Evolutionary conservation across 495 filamentous ascomycete species (phyloP).

Genomic region (Choiromyces venosus): DNA sequence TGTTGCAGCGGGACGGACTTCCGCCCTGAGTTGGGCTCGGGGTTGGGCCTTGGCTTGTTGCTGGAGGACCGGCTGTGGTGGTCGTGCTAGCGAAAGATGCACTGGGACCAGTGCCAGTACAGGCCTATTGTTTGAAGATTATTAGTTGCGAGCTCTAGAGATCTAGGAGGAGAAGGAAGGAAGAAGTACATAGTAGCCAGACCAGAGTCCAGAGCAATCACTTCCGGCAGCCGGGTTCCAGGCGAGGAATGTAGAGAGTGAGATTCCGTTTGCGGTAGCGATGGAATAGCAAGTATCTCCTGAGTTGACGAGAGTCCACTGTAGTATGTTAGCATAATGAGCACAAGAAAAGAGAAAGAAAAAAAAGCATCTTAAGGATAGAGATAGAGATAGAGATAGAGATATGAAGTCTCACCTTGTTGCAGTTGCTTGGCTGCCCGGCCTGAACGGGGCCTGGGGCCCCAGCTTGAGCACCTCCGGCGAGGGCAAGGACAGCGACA

Average conservation of each 20-base stretch:
- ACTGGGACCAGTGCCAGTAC: neutral
- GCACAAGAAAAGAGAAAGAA: neutral
- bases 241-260: slow-evolving; percentile 37
- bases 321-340: neutral
- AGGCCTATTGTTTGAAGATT: neutral
- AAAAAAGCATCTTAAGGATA: no score
- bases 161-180: neutral
- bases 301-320: neutral
- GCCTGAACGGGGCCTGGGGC: neutral
- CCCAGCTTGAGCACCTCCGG: neutral
- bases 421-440: neutral
- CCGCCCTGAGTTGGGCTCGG: slow-evolving; percentile 38
- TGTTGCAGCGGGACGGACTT: slow-evolving; percentile 26
- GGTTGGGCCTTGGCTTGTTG: slow-evolving; percentile 24
- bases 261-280: slow-evolving; percentile 30
- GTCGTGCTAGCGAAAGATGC: neutral
- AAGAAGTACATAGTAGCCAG: neutral
- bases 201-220: slow-evolving; percentile 43
- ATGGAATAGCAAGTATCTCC: slow-evolving; percentile 3
- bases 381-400: no score
- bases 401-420: neutral
- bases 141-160: neutral
- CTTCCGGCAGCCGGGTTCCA: slow-evolving; percentile 47
- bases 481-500: neutral
- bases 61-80: slow-evolving; percentile 10